These are phyloP conservation scores for Evernia prunastri DNA, from an alignment of 495 filamentous ascomycete genomes.

Conservation along the genomic window DNA sequence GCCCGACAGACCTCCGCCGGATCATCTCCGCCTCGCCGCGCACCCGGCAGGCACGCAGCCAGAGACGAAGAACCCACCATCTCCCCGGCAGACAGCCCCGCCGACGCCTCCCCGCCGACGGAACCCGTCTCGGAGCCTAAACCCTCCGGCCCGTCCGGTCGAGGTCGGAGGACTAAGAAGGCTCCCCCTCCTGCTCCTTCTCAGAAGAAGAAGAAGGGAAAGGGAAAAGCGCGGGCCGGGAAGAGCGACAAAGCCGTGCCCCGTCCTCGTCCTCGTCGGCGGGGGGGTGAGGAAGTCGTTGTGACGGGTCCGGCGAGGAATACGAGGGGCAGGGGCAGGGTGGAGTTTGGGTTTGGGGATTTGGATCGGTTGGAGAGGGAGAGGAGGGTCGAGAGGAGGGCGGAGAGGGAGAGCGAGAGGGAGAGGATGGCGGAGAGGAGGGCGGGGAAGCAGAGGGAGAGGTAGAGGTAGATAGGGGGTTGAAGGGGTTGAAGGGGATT, in stretches of 20 bases:
- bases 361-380: slow-evolving; percentile 8
- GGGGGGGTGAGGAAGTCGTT: too few relatives aligned
- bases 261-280: background rate
- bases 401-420: background rate
- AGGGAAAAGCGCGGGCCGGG: background rate
- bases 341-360: slow-evolving; percentile 10
- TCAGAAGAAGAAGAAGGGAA: too few relatives aligned
- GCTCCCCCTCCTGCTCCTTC: background rate
- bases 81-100: background rate
- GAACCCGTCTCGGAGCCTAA: background rate
- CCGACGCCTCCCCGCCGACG: background rate
- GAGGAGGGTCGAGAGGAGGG: slow-evolving; percentile 6
- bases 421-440: background rate
- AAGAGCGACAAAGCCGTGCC: background rate
- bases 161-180: background rate
- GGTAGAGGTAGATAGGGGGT: too few relatives aligned
- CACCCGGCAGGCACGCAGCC: background rate
- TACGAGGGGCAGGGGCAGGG: slow-evolving; percentile 5
- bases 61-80: background rate
- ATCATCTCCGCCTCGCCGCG: background rate
- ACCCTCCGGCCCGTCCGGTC: background rate
- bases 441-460: too few relatives aligned
- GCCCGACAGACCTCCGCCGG: background rate
- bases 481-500: background rate
- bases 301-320: background rate